phyloP scores from a whole-genome alignment of 176 grass and related monocot species.

The Rhipidocladum racemiflorum region DNA sequence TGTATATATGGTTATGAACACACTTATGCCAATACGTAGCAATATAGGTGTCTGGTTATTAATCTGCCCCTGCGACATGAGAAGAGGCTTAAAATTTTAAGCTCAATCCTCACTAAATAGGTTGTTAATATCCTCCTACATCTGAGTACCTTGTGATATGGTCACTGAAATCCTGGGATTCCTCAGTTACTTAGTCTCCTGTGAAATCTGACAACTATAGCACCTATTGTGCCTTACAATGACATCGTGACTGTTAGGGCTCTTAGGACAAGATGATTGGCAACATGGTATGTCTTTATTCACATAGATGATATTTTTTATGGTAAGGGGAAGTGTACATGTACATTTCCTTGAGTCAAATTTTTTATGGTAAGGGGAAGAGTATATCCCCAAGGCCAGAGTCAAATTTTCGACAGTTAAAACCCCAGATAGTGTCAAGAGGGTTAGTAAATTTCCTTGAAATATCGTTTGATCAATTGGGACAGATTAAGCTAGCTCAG shows the following conservation, averaged over 20 bases:
- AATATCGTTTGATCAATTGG: no score
- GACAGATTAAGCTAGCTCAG: no score
- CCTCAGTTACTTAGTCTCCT: neutral
- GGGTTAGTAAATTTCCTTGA: no score
- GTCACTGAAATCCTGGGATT: neutral
- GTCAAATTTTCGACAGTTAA: no score
- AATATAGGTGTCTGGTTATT: no score
- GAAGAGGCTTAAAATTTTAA: neutral
- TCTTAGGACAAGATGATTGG: neutral
- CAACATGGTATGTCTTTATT: neutral
- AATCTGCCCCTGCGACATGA: neutral
- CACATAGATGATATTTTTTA: neutral
- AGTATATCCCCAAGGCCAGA: no score
- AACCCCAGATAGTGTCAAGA: no score
- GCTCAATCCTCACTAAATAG: neutral
- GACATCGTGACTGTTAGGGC: neutral
- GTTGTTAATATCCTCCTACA: slow-evolving; percentile 5
- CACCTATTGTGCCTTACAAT: neutral
- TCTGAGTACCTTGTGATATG: neutral
- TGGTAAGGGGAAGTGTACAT: neutral
- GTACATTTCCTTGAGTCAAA: no score
- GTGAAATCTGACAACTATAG: neutral
- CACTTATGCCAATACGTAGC: no score
- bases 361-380: no score
- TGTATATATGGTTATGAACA: no score